A percentile compares a stretch with the other conserved stretches of the same genome.
Evolutionary conservation across 179 eudicot species (phyloP).

Genomic region (Beta corolliflora): DNA sequence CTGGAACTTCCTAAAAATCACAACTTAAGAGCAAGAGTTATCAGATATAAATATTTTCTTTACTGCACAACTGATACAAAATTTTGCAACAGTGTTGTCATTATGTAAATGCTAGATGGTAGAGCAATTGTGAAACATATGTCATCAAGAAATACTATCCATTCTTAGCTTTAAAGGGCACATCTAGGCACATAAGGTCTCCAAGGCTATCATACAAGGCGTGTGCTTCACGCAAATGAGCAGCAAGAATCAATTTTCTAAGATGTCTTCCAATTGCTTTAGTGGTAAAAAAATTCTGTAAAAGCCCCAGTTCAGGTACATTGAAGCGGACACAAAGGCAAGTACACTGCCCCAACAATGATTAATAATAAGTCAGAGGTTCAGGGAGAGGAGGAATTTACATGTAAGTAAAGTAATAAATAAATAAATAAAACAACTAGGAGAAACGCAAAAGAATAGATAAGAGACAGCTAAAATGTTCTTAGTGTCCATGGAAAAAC

Average conservation of each 20-base stretch:
- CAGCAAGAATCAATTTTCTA: background rate
- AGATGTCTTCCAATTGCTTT: background rate
- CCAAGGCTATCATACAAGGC: background rate
- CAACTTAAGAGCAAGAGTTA: slow-evolving; percentile 17
- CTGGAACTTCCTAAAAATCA: slow-evolving; percentile 71
- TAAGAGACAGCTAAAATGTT: background rate
- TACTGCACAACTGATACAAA: background rate
- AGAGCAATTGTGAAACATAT: background rate
- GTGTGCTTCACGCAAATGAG: background rate
- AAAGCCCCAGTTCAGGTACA: background rate
- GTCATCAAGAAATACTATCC: background rate
- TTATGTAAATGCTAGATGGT: background rate
- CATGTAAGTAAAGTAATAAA: background rate
- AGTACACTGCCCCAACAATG: background rate
- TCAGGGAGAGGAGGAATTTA: background rate
- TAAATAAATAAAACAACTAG: background rate
- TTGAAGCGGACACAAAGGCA: background rate
- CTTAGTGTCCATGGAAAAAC: background rate
- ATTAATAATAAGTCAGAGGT: background rate
- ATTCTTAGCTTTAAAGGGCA: background rate
- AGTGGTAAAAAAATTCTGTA: no score
- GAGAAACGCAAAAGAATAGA: background rate
- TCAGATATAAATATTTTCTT: slow-evolving; percentile 8
- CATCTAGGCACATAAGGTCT: background rate
- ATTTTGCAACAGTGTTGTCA: background rate